Evolutionary conservation across 495 filamentous ascomycete species (phyloP).

Genomic region (Venustampulla echinocandica): DNA sequence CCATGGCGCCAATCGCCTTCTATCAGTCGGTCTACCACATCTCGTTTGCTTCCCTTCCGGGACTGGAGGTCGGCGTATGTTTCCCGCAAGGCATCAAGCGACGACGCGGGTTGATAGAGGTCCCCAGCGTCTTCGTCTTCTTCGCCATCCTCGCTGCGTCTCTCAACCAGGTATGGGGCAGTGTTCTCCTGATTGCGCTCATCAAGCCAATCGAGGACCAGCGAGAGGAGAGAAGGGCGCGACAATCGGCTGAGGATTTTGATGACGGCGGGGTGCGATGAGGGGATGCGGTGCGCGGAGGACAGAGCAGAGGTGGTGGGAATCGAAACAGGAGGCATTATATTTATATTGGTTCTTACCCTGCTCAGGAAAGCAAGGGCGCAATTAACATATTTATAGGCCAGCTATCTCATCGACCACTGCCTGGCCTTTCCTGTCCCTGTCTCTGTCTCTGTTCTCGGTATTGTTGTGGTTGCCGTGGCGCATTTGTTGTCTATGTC

Average conservation of each 20-base stretch:
- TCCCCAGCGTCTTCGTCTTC: conserved; percentile 40
- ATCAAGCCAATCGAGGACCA: conserved; percentile 67
- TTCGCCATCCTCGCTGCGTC: no score
- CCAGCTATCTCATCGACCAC: no score
- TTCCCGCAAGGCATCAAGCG: conserved; percentile 52
- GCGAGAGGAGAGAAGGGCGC: conserved; percentile 56
- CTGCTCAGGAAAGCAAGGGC: no score
- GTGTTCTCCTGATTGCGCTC: conserved; percentile 50
- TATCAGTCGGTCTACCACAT: conserved; percentile 66
- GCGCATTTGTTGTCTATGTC: background rate
- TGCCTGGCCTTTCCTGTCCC: no score
- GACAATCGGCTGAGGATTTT: conserved; percentile 62
- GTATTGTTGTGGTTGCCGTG: background rate
- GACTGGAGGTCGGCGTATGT: conserved; percentile 45
- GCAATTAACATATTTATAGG: no score
- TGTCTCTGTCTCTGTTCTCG: no score
- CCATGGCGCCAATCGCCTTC: conserved; percentile 80
- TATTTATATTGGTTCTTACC: no score
- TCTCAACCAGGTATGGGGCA: conserved; percentile 38
- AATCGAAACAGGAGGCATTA: conserved; percentile 18
- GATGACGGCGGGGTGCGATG: conserved; percentile 51
- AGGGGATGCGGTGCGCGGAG: conserved; percentile 49
- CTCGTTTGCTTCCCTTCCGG: conserved; percentile 60
- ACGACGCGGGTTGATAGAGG: conserved; percentile 53
- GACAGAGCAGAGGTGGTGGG: conserved; percentile 29